phyloP scores from a whole-genome alignment of 441 rosid species.

The Adansonia madagascariensis region DNA sequence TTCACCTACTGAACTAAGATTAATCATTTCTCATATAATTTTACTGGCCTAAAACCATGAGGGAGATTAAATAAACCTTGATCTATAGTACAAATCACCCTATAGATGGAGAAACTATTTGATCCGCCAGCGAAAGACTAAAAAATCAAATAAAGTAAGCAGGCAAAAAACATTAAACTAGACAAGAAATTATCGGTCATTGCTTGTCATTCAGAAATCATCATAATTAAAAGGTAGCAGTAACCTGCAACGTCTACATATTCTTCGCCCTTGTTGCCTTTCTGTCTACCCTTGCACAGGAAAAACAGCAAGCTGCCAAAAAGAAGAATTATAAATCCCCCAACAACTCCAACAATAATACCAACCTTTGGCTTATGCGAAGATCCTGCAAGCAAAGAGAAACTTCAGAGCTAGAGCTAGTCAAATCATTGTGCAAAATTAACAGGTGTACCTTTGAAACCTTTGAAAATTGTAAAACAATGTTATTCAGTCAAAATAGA shows the following conservation, averaged over 20 bases:
- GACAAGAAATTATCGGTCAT: neutral
- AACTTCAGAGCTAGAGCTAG: slow-evolving; percentile 21
- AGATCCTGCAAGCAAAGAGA: slow-evolving; percentile 50
- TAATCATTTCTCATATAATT: neutral
- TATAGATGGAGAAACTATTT: slow-evolving; percentile 13
- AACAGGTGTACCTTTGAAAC: slow-evolving; percentile 18
- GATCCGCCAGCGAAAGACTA: neutral
- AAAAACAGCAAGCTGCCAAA: slow-evolving; percentile 58
- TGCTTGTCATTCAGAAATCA: neutral
- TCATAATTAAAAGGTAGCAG: slow-evolving; percentile 23
- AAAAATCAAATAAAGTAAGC: neutral
- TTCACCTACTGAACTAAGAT: neutral
- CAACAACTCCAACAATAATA: slow-evolving; percentile 72
- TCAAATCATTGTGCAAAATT: slow-evolving; percentile 9
- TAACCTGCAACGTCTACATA: slow-evolving; percentile 91
- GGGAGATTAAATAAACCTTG: neutral
- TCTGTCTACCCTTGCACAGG: slow-evolving; percentile 63
- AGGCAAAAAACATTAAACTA: neutral
- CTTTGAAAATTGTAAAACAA: slow-evolving; percentile 14
- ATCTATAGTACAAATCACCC: neutral
- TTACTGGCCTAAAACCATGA: slow-evolving; percentile 6
- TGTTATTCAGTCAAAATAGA: slow-evolving; percentile 18
- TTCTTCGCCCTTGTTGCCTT: slow-evolving; percentile 71
- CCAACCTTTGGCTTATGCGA: slow-evolving; percentile 78
- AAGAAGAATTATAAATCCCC: slow-evolving; percentile 58